Conservation (phyloP, 192 early-diverging fungal species). For the Mortierella alpina region DNA sequence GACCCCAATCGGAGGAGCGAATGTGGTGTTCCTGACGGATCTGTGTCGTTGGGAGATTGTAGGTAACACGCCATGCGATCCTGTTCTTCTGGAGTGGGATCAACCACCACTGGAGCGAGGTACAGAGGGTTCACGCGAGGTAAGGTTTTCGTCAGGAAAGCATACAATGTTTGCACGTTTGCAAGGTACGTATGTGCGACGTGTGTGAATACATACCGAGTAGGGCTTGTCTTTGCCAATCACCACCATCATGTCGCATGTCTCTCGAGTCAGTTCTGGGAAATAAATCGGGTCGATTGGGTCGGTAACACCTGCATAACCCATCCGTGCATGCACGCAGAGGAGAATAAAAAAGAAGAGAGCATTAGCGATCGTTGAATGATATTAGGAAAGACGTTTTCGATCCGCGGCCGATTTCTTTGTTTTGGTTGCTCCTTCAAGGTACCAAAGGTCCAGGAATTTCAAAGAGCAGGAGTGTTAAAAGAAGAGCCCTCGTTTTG, state of each 20-base stretch:
- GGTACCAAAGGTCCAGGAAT: not conserved
- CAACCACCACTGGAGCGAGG: constrained; percentile 31
- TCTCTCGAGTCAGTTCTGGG: constrained; percentile 25
- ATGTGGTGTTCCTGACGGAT: constrained; percentile 38
- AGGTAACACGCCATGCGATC: constrained; percentile 42
- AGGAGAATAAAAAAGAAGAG: not conserved
- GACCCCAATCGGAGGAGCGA: constrained; percentile 43
- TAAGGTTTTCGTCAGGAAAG: not conserved
- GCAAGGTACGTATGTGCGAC: not conserved
- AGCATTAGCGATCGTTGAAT: constrained; percentile 2
- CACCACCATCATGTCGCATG: constrained; percentile 49
- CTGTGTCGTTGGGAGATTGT: constrained; percentile 36
- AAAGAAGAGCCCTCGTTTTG: not conserved
- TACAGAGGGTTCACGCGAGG: not conserved
- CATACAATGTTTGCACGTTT: not conserved
- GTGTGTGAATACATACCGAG: constrained; percentile 21
- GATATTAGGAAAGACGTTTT: not conserved
- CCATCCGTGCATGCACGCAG: no score
- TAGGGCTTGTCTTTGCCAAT: constrained; percentile 51
- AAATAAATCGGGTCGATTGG: constrained; percentile 49
- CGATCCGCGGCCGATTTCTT: no score
- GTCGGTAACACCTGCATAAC: constrained; percentile 27
- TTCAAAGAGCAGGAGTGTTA: not conserved
- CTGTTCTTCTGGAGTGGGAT: constrained; percentile 41
- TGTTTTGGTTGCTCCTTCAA: not conserved